A percentile compares a stretch with the other conserved stretches of the same genome.
Conservation (phyloP, 148 eudicot species). For the Camellia japonica region DNA sequence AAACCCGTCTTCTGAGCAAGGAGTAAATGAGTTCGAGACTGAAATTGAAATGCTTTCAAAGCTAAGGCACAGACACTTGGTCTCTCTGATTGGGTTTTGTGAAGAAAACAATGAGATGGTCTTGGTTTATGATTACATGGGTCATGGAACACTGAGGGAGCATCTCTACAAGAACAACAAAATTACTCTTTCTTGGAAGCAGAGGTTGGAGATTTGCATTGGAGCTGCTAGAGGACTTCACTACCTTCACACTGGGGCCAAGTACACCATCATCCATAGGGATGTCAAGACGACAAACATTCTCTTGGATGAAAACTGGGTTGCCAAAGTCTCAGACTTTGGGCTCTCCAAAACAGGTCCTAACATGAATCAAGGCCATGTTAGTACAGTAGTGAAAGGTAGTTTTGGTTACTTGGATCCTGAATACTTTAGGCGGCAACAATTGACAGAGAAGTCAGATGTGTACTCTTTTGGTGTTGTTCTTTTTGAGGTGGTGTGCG, state of each 20-base stretch:
- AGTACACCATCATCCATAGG: slow-evolving; percentile 45
- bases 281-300: slow-evolving; percentile 55
- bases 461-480: slow-evolving; percentile 59
- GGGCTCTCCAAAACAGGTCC: slow-evolving; percentile 55
- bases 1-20: slow-evolving; percentile 52
- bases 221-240: slow-evolving; percentile 56
- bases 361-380: slow-evolving; percentile 46
- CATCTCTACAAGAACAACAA: slow-evolving; percentile 48
- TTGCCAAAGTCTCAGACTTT: slow-evolving; percentile 52
- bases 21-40: slow-evolving; percentile 46
- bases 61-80: slow-evolving; percentile 48
- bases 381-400: slow-evolving; percentile 48
- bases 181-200: slow-evolving; percentile 44
- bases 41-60: slow-evolving; percentile 54
- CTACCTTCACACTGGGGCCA: slow-evolving; percentile 47
- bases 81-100: slow-evolving; percentile 47
- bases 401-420: slow-evolving; percentile 56
- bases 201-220: slow-evolving; percentile 53
- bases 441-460: slow-evolving; percentile 49
- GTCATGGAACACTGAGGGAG: slow-evolving; percentile 45
- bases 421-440: slow-evolving; percentile 46
- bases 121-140: slow-evolving; percentile 53
- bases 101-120: slow-evolving; percentile 47
- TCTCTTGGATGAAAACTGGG: slow-evolving; percentile 54
- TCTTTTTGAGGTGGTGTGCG: slow-evolving; percentile 46